Evolutionary conservation across 805 yeast species (phyloP).

Genomic region (Metschnikowia amazonensis): DNA sequence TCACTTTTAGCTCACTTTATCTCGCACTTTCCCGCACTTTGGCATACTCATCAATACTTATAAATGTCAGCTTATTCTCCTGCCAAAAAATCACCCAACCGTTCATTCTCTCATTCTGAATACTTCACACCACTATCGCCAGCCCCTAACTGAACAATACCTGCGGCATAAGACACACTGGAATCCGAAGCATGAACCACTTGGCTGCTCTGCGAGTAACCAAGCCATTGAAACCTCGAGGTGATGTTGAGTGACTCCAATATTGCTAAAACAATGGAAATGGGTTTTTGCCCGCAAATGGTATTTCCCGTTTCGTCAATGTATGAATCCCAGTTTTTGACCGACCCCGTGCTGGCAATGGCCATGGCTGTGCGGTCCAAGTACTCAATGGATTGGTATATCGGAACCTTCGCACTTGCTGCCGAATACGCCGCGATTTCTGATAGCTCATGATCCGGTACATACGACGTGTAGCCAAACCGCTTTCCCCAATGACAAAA

Average conservation of each 20-base stretch:
- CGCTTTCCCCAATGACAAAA: constrained; percentile 87
- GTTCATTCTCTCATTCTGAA: no score
- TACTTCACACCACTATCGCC: no score
- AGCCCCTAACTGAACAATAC: constrained; percentile 39
- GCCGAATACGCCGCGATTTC: constrained; percentile 7
- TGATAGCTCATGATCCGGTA: constrained; percentile 13
- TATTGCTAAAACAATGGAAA: constrained; percentile 57
- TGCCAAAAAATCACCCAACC: no score
- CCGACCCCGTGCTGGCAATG: constrained; percentile 52
- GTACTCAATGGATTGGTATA: constrained; percentile 67
- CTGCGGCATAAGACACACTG: constrained; percentile 91
- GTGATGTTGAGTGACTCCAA: constrained; percentile 38
- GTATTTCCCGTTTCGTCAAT: constrained; percentile 75
- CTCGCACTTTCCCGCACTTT: no score
- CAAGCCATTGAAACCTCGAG: constrained; percentile 60
- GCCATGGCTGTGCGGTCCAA: constrained; percentile 73
- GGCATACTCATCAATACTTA: no score
- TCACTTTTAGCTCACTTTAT: no score
- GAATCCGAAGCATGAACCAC: constrained; percentile 52
- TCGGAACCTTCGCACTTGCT: constrained; percentile 32
- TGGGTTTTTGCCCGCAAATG: constrained; percentile 87
- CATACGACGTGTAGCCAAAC: constrained; percentile 41
- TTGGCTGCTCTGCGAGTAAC: constrained; percentile 71
- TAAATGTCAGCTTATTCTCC: no score
- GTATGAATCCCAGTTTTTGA: constrained; percentile 61